Percentiles rank a stretch among this genome's conserved stretches.
Evolutionary conservation across 2,329 filamentous ascomycete genomes (phyloP).

Genomic region (Tolypocladium endophyticum): DNA sequence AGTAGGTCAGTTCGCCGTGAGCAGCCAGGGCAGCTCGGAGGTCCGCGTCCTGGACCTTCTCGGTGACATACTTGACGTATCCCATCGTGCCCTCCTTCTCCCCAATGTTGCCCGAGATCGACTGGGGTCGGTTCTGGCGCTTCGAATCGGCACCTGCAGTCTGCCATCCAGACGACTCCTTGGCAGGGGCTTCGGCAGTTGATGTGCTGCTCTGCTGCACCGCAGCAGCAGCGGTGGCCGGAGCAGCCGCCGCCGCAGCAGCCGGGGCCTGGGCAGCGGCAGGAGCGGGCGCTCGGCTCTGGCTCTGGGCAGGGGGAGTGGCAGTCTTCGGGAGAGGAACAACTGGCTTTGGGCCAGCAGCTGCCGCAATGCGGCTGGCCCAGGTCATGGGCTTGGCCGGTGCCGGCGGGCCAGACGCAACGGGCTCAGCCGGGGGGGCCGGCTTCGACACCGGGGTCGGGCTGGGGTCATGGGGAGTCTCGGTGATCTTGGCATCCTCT

Average conservation of each 20-base stretch:
- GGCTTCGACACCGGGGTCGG: conserved; percentile 41
- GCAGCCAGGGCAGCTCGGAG: conserved; percentile 61
- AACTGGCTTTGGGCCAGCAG: conserved; percentile 41
- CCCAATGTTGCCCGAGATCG: conserved; percentile 43
- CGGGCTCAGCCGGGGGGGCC: conserved; percentile 37
- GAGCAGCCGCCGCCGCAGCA: conserved; percentile 24
- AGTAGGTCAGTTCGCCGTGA: conserved; percentile 61
- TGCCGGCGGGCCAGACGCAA: conserved; percentile 32
- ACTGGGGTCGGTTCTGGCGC: conserved; percentile 67
- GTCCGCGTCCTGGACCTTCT: conserved; percentile 68
- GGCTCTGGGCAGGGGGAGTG: conserved; percentile 33
- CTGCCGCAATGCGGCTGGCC: conserved; percentile 59
- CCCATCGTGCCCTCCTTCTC: conserved; percentile 72
- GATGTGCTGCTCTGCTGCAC: conserved; percentile 20
- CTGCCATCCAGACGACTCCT: conserved; percentile 62
- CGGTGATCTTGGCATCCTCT: conserved; percentile 44
- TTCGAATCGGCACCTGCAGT: conserved; percentile 76
- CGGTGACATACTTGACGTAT: conserved; percentile 93
- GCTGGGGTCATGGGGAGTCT: conserved; percentile 56
- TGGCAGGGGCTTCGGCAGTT: conserved; percentile 30
- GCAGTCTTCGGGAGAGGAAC: conserved; percentile 48
- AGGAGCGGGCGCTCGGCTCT: conserved; percentile 39
- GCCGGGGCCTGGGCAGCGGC: conserved; percentile 29
- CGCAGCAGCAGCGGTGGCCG: conserved; percentile 17
- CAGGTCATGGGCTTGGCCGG: conserved; percentile 58